Evolutionary conservation across 1,139 yeast species (phyloP), one percentile per base, ranked within the genome.

Genomic region (Candida sanyaensis): DNA sequence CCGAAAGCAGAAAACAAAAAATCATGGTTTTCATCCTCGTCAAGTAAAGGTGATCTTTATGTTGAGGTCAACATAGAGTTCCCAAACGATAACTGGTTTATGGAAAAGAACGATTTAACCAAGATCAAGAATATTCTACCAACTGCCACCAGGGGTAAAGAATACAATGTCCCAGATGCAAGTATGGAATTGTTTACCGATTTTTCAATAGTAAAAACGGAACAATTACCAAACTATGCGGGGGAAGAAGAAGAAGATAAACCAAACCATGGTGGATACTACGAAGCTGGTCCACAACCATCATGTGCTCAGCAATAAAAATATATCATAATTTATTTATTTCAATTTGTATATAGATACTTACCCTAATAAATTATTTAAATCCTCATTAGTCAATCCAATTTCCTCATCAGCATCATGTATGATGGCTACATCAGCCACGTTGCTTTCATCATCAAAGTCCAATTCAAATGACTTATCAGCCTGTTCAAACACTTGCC

Each of bases 81-180:
- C 65, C 99, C 98, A 2, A 77, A 78, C 36, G 95, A 89, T 63
- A 80, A 83, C 57, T 88, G 96, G 96, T 83, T 81, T 59, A 69
- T 80, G 59, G 93, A 87, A 61, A 80, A 77, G 60, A 76, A 80
- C 50, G 93, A 86, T 61, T 48, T 84, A 6, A 52, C 68, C 26
- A 80, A 76, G 51, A 68, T 86, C 51, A 71, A 70, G 50, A 80
- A 81, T 52, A 69, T 84, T 21, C 67, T 86, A 43, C 91, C 90
- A 9, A 70, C 65, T 2, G 58, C 55, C 39, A 61, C 55, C 40
- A 64, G 64, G 43, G 68, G 61, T 39, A 55, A 53, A n/a, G 65
- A 38, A 56, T 54, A 13, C 57, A 63, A 52, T 55, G 58, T 66
- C 40, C 63, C 67, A 1, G 71, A 66, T 37, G 76, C 72, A 28